phyloP scores from a whole-genome alignment of 768 basidiomycete genomes.

The Holtermannia corniformis region DNA sequence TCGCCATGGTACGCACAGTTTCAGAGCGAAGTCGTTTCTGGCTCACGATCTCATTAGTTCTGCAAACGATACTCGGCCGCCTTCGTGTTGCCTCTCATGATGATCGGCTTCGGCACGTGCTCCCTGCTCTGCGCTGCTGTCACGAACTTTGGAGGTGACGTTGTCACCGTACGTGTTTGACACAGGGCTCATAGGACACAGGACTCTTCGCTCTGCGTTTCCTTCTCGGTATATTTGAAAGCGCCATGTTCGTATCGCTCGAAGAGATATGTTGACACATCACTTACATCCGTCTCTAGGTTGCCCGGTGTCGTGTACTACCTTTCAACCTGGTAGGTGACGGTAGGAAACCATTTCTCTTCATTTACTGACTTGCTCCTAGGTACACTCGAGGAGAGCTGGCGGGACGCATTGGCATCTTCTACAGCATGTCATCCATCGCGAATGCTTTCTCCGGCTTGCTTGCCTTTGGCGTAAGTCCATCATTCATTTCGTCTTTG shows the following conservation, averaged over 20 bases:
- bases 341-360: conserved; percentile 9
- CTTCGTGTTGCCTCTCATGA: conserved; percentile 47
- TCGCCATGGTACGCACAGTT: too few relatives aligned
- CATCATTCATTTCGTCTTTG: too few relatives aligned
- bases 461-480: conserved; percentile 49
- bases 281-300: background rate
- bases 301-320: background rate
- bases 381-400: conserved; percentile 51
- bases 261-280: background rate
- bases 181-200: conserved; percentile 46
- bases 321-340: background rate
- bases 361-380: conserved; percentile 50
- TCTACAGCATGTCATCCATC: conserved; percentile 43
- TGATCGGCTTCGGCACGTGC: conserved; percentile 49
- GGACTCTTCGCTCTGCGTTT: conserved; percentile 44
- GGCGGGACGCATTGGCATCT: conserved; percentile 48
- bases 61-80: conserved; percentile 49
- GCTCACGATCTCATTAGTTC: too few relatives aligned
- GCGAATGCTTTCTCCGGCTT: conserved; percentile 19
- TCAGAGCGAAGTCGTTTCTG: too few relatives aligned
- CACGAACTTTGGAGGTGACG: conserved; percentile 46
- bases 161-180: background rate
- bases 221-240: conserved; percentile 50
- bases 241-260: conserved; percentile 42
- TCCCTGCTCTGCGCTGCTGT: conserved; percentile 47